Conservation (phyloP, 345 rosid genomes). For the Lepidium sativum region DNA sequence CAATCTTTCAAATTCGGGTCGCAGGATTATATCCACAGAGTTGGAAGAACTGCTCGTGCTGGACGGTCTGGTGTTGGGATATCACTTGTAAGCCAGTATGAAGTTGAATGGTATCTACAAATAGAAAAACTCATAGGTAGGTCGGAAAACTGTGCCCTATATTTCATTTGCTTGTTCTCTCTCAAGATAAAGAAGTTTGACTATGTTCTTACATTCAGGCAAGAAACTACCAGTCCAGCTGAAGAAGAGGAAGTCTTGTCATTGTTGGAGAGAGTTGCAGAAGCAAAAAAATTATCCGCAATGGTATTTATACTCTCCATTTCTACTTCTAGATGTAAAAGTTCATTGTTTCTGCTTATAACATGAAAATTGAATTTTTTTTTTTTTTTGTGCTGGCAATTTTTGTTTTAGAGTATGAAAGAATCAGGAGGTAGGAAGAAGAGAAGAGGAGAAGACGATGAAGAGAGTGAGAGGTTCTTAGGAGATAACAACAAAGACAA, state of each 20-base stretch:
- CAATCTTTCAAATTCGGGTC: conserved; percentile 1
- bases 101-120: conserved; percentile 83
- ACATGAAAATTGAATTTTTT: neutral
- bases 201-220: conserved; percentile 35
- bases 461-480: conserved; percentile 45
- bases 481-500: conserved; percentile 36
- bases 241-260: conserved; percentile 72
- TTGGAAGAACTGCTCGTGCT: conserved; percentile 94
- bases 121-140: conserved; percentile 87
- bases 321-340: neutral
- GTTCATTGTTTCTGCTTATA: neutral
- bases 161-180: neutral
- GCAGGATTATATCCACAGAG: conserved; percentile 88
- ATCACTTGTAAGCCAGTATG: conserved; percentile 85
- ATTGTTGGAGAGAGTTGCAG: conserved; percentile 49
- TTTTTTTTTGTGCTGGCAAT: neutral
- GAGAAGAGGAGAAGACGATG: conserved; percentile 50
- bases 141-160: neutral
- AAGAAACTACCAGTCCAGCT: conserved; percentile 68
- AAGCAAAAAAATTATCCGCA: conserved; percentile 58
- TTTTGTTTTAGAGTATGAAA: conserved; percentile 45
- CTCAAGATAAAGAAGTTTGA: neutral
- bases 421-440: conserved; percentile 43
- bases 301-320: conserved; percentile 31
- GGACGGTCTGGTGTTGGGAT: conserved; percentile 92